Evolutionary conservation across 257 asterid species (phyloP).

Genomic region (Plectranthus barbatus): DNA sequence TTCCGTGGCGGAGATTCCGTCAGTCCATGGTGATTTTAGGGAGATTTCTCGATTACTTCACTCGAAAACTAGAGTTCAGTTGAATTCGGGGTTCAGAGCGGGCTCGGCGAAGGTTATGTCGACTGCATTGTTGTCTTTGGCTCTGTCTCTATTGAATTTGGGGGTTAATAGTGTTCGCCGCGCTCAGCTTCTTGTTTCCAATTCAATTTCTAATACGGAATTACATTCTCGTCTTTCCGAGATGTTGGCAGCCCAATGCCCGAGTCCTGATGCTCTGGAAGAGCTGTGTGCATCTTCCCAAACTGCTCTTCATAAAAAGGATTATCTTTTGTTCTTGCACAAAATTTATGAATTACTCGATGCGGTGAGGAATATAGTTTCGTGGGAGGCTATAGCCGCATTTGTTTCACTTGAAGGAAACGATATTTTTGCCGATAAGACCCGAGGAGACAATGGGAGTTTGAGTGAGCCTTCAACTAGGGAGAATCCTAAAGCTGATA

Average conservation of each 20-base stretch:
- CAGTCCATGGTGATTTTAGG: conserved; percentile 59
- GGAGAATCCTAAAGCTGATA: conserved; percentile 25
- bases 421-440: conserved; percentile 20
- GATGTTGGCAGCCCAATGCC: conserved; percentile 22
- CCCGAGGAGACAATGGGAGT: conserved; percentile 20
- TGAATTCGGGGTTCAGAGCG: conserved; percentile 60
- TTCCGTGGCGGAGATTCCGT: conserved; percentile 53
- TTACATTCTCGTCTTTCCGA: conserved; percentile 24
- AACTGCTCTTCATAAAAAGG: conserved; percentile 29
- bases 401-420: conserved; percentile 57
- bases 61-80: conserved; percentile 52
- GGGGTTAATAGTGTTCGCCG: conserved; percentile 50
- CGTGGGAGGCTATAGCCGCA: conserved; percentile 74
- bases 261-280: conserved; percentile 20
- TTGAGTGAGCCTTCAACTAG: conserved; percentile 19
- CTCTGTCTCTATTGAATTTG: conserved; percentile 38
- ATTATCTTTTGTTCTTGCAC: conserved; percentile 40
- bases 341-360: conserved; percentile 34
- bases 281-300: conserved; percentile 25
- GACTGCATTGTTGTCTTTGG: conserved; percentile 42
- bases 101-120: conserved; percentile 44
- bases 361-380: conserved; percentile 45
- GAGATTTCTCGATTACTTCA: conserved; percentile 47
- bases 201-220: conserved; percentile 24
- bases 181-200: conserved; percentile 26